Evolutionary conservation across 768 basidiomycete genomes (phyloP), one percentile per base, ranked within the genome.

Genomic region (Galerina sulciceps): DNA sequence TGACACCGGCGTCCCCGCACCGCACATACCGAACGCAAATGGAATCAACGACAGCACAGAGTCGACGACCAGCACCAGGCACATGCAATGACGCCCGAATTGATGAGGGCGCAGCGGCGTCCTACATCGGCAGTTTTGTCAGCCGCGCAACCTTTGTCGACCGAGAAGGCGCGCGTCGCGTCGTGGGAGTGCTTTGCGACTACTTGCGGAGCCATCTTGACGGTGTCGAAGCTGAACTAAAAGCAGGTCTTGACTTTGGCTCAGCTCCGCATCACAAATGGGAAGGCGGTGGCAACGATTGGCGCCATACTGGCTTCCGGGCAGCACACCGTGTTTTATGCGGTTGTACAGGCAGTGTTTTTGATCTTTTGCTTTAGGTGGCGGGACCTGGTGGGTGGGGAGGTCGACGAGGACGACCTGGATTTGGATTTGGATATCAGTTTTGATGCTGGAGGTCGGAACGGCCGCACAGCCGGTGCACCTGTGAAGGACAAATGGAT

Each of bases 361-460:
- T 82, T 99, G 62, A 94, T 99, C 62, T 99, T 99, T 73, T 99
- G 97, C 73, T 99, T 99, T 75, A 81, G 97, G 10, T 99, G 96
- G 96, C 78, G 93, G 59, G 97, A 99, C 63, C 75, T 99, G 36
- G 71, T 86, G 49, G 83, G 82, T 18, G 77, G 76, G 43, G 84
- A 82, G 5, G 80, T 76, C 20, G 84, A 81, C 37, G 65, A 72
- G 14, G 61, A 60, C 22, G 61, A 64, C 6, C 23, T 63, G 13
- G 62, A 61, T 50, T 35, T 63, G 17, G 58, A 56, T n/a, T 13
- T 42, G 8, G 56, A 50, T 11, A 26, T 51, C 34, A 38, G 45
- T 37, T 17, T 57, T 14, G 54, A 50, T 15, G 18, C 47, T 23
- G 34, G 44, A 10, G 34, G 54, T 20, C 35, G 53, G 51, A 53